phyloP scores from a whole-genome alignment of 2,329 filamentous ascomycete genomes.

The Colletotrichum theobromicola region DNA sequence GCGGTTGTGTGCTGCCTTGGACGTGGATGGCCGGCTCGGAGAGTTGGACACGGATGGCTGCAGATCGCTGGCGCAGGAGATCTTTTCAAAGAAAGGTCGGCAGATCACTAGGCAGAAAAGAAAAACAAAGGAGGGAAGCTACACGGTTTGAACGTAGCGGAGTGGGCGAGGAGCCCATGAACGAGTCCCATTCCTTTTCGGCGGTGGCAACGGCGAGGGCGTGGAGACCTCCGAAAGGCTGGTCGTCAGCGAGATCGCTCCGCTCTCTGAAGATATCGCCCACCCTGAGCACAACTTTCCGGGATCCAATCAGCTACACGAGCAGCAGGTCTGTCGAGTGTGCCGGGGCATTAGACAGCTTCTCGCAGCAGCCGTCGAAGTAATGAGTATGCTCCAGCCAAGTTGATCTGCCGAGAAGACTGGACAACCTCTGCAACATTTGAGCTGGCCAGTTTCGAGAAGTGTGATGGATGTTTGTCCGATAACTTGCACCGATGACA shows the following conservation, averaged over 20 bases:
- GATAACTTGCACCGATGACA: no score
- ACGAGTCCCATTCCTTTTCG: neutral
- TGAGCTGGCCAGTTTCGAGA: no score
- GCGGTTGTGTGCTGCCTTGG: accelerated
- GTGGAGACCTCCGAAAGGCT: neutral
- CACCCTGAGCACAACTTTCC: neutral
- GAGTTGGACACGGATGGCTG: neutral
- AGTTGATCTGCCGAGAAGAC: neutral
- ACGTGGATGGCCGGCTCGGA: neutral
- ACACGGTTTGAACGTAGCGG: no score
- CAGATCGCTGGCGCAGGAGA: neutral
- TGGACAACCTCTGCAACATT: no score
- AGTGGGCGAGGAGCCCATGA: neutral
- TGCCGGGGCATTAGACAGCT: neutral
- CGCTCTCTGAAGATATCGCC: accelerated
- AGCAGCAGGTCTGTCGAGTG: neutral
- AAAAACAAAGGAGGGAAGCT: no score
- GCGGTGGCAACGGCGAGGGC: neutral
- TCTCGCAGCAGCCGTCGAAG: neutral
- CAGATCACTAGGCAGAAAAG: no score
- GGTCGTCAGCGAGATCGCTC: neutral
- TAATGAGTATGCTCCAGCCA: neutral
- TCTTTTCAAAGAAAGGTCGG: no score
- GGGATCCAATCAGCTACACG: neutral
- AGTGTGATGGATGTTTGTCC: no score